Evolutionary conservation across 441 rosid genomes (phyloP).

Genomic region (Sinapis alba): DNA sequence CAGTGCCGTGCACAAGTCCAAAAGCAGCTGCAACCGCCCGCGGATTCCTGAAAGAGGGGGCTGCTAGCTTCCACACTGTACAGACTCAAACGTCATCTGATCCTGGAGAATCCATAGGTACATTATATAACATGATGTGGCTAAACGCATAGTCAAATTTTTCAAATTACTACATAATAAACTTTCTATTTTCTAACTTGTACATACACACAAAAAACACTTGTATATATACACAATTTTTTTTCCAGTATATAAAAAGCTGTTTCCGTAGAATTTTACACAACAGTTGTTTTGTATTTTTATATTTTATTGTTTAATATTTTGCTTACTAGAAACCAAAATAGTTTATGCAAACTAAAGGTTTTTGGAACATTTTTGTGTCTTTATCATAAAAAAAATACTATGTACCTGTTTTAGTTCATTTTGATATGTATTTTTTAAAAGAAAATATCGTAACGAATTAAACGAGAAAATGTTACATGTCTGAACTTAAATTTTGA

Average conservation of each 20-base stretch:
- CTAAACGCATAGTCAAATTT: not conserved
- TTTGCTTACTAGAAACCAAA: too few species aligned
- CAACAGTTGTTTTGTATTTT: not conserved
- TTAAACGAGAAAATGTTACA: not conserved
- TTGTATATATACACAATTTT: not conserved
- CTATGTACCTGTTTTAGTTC: too few species aligned
- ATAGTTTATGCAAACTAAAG: too few species aligned
- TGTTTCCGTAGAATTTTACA: not conserved
- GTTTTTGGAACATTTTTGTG: too few species aligned
- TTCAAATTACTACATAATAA: not conserved
- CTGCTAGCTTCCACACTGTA: constrained; percentile 29
- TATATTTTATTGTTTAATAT: too few species aligned
- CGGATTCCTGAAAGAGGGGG: constrained; percentile 17
- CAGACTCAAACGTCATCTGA: constrained; percentile 22
- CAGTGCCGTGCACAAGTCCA: constrained; percentile 32
- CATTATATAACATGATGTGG: not conserved
- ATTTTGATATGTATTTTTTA: too few species aligned
- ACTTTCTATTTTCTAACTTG: not conserved
- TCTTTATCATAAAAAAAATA: too few species aligned
- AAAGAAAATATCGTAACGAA: too few species aligned
- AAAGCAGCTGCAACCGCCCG: constrained; percentile 1
- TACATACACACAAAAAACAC: too few species aligned
- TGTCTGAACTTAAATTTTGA: too few species aligned
- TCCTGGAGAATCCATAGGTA: constrained; percentile 22
- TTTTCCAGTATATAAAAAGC: too few species aligned